These are phyloP conservation scores for Novymonas esmeraldas DNA, from an alignment of 208 protist genomes.

Conservation along the genomic window DNA sequence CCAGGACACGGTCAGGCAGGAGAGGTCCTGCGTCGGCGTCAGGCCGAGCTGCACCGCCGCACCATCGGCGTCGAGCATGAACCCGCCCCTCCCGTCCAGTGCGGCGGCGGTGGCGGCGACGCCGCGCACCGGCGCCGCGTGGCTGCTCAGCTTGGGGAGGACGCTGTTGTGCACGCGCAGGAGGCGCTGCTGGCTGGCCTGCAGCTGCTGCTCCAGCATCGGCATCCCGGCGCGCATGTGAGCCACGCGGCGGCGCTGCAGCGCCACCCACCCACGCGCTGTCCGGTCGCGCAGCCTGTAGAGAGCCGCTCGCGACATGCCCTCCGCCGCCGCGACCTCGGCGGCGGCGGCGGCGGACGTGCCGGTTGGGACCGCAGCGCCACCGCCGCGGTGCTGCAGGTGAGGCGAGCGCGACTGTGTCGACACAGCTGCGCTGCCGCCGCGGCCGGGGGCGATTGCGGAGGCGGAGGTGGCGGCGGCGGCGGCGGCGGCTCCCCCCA, in stretches of 20 bases:
- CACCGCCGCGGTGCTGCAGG: not conserved
- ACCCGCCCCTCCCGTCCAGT: too few relatives aligned
- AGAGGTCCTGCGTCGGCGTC: not conserved
- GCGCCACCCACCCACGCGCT: constrained; percentile 32
- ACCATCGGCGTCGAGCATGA: not conserved
- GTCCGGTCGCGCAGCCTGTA: constrained; percentile 30
- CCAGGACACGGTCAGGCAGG: constrained; percentile 8
- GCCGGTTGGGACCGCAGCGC: not conserved
- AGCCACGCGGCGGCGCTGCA: constrained; percentile 39
- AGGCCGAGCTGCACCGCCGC: not conserved
- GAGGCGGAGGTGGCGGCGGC: not conserved
- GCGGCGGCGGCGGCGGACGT: not conserved
- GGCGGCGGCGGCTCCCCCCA: not conserved
- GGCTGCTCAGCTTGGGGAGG: too few relatives aligned
- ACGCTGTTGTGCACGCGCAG: not conserved
- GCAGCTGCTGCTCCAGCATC: constrained; percentile 32
- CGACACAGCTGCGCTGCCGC: not conserved
- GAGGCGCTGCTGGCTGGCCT: constrained; percentile 33
- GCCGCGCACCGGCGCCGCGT: not conserved
- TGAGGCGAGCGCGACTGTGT: not conserved
- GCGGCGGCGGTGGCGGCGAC: not conserved
- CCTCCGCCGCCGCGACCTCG: not conserved
- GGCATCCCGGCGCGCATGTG: constrained; percentile 14
- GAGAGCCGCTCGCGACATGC: constrained; percentile 17
- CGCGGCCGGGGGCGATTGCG: not conserved